Conservation (phyloP, 805 yeast species). For the Brettanomyces naardenensis region DNA sequence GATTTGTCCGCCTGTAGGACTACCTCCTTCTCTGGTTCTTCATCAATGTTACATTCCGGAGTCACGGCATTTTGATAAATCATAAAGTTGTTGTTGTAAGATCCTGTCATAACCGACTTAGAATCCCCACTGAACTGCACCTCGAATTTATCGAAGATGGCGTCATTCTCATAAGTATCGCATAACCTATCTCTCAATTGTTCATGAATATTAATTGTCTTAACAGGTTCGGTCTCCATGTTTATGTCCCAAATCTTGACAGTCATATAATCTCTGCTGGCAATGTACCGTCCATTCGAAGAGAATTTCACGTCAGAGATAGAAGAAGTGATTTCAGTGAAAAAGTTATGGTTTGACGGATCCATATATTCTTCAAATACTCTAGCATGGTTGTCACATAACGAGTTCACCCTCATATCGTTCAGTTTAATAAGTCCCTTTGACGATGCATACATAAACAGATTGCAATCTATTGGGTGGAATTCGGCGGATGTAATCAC, state of each 20-base stretch:
- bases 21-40: slow-evolving; percentile 48
- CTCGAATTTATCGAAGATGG: slow-evolving; percentile 97
- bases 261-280: slow-evolving; percentile 94
- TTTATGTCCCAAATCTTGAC: slow-evolving; percentile 97
- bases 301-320: slow-evolving; percentile 92
- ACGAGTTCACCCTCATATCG: slow-evolving; percentile 92
- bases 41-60: slow-evolving; percentile 8
- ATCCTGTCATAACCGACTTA: slow-evolving; percentile 89
- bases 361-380: slow-evolving; percentile 90
- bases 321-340: slow-evolving; percentile 92
- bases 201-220: slow-evolving; percentile 93
- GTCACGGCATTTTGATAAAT: slow-evolving; percentile 78
- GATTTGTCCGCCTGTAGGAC: slow-evolving; percentile 96
- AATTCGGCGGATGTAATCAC: slow-evolving; percentile 95
- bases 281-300: slow-evolving; percentile 87
- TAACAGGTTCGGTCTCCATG: slow-evolving; percentile 92
- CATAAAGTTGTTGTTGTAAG: slow-evolving; percentile 95
- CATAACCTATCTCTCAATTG: slow-evolving; percentile 87
- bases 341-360: slow-evolving; percentile 88
- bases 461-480: slow-evolving; percentile 87
- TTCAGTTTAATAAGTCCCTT: slow-evolving; percentile 93
- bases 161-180: slow-evolving; percentile 97
- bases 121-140: slow-evolving; percentile 93
- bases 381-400: slow-evolving; percentile 85
- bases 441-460: slow-evolving; percentile 90